phyloP scores from a whole-genome alignment of 148 eudicot genomes.

The Rhododendron ferrugineum region DNA sequence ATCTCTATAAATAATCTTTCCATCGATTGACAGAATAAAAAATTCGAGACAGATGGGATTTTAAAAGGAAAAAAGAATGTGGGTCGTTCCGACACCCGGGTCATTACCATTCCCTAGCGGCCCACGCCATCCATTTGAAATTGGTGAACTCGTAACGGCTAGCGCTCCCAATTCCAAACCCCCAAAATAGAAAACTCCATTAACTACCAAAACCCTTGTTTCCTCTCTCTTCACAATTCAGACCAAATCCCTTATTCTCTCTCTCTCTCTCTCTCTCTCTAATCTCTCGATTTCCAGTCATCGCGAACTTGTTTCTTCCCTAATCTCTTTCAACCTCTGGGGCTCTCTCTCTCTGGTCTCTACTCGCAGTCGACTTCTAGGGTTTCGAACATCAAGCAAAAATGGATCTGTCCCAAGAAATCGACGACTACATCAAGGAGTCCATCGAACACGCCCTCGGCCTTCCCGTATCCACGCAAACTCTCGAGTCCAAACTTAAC shows the following conservation, averaged over 20 bases:
- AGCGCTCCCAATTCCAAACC: background rate
- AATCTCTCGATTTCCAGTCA: background rate
- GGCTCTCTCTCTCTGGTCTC: background rate
- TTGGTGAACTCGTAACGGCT: background rate
- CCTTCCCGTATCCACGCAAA: constrained; percentile 47
- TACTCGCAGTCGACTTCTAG: constrained; percentile 1
- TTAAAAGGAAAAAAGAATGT: too few species aligned
- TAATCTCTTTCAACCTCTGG: background rate
- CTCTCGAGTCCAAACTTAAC: constrained; percentile 52
- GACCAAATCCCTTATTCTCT: background rate
- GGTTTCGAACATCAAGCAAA: constrained; percentile 11
- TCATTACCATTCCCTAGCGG: background rate
- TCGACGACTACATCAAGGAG: constrained; percentile 59
- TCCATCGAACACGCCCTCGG: constrained; percentile 59
- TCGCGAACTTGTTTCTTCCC: background rate
- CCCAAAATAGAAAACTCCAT: background rate
- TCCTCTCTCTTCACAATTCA: background rate
- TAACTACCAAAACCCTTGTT: background rate
- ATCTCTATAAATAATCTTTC: too few species aligned
- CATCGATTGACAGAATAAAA: too few species aligned
- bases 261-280: background rate
- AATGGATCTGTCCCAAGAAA: constrained; percentile 64
- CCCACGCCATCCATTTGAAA: background rate
- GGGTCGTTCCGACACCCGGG: background rate
- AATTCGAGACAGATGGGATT: too few species aligned